Percentiles rank a stretch among this genome's conserved stretches.
Conservation (phyloP, 73 alveolate genomes). For the Blepharisma japonicum region DNA sequence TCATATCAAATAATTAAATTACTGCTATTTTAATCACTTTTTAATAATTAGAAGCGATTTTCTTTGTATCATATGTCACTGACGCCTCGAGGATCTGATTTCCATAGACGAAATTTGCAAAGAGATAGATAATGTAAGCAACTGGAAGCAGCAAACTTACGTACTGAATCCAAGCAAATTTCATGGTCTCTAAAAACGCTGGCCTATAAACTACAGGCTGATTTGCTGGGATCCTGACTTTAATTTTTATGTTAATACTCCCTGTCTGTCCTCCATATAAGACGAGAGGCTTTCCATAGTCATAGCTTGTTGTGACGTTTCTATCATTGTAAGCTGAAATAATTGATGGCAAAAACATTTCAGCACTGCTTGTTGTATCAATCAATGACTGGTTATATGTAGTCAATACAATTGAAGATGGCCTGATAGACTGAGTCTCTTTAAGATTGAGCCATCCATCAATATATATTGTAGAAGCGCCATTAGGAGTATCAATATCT, state of each 20-base stretch:
- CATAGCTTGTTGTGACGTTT: not conserved
- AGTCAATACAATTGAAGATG: not conserved
- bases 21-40: too few relatives aligned
- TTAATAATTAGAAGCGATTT: too few relatives aligned
- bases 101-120: conserved; percentile 40
- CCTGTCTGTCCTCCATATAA: not conserved
- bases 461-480: conserved; percentile 9
- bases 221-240: conserved; percentile 33
- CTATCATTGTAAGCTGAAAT: conserved; percentile 4
- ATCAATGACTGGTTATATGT: not conserved
- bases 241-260: not conserved
- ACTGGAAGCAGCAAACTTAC: conserved; percentile 47
- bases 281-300: not conserved
- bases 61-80: conserved; percentile 3
- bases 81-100: conserved; percentile 38
- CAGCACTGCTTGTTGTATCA: not conserved
- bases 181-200: conserved; percentile 39
- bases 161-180: conserved; percentile 53
- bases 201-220: conserved; percentile 41
- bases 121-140: conserved; percentile 30
- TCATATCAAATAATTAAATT: too few relatives aligned
- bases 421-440: not conserved
- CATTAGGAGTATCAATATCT: conserved; percentile 11
- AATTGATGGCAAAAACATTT: not conserved
- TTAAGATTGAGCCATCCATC: not conserved